Evolutionary conservation across 2,329 filamentous ascomycete genomes (phyloP).

Genomic region (Penicillium sp.): DNA sequence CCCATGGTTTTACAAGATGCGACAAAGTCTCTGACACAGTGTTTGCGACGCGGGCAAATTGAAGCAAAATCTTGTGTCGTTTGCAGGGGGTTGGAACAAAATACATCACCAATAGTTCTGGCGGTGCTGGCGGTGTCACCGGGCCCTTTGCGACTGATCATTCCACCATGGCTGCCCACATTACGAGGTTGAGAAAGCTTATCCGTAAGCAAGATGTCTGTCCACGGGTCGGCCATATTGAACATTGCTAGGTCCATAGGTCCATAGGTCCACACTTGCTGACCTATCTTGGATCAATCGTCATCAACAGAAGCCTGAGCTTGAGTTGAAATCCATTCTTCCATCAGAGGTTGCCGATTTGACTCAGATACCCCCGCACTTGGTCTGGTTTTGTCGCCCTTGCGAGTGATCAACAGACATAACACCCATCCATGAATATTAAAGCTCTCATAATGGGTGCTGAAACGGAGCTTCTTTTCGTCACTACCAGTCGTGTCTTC

Average conservation of each 20-base stretch:
- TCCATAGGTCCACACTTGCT: neutral
- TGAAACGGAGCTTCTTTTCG: conserved; percentile 87
- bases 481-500: conserved; percentile 53
- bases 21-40: neutral
- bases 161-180: conserved; percentile 12
- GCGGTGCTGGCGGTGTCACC: conserved; percentile 11
- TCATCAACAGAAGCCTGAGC: conserved; percentile 43
- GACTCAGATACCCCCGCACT: conserved; percentile 37
- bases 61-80: conserved; percentile 1
- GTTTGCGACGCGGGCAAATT: neutral
- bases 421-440: conserved; percentile 91
- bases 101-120: conserved; percentile 15
- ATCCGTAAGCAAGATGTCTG: neutral
- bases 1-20: neutral
- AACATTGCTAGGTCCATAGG: neutral
- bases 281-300: conserved; percentile 25
- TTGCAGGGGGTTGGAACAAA: conserved; percentile 3
- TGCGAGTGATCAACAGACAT: conserved; percentile 82
- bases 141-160: conserved; percentile 7
- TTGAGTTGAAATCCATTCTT: conserved; percentile 86
- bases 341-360: conserved; percentile 67
- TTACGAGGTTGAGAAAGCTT: conserved; percentile 11
- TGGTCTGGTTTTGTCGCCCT: conserved; percentile 50
- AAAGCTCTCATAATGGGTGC: conserved; percentile 91
- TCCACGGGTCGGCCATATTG: conserved; percentile 2